Evolutionary conservation across 352 stramenopile genomes (phyloP), one percentile per base, ranked within the genome.

Genomic region (Phytopythium chamaehyphon): DNA sequence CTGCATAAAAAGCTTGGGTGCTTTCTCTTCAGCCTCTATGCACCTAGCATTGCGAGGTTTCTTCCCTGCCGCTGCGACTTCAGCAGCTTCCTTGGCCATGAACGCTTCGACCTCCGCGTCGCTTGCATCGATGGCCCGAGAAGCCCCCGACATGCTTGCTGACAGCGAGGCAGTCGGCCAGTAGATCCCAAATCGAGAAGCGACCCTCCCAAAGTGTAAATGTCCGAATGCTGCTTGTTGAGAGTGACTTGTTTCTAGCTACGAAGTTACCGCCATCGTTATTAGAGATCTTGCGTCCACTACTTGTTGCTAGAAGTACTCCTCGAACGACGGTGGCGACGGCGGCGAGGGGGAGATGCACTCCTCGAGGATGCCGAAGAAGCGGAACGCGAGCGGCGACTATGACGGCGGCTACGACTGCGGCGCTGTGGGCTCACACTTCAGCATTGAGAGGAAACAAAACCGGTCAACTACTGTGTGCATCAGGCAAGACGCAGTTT

Each of bases 1-100:
- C 66, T 92, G 66, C 75, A 92, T 86, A 45, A 92, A 92, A 33
- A 92, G 57, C 45, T 76, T 79, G 5, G 76, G 49, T 6, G 57
- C 48, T 2, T 86, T 62, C 2, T 82, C 71, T 9, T 81, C 62
- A 19, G 55, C 33, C 3, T 40, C 19, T 26, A 55, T 59, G 12
- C 38, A 39, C 16, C 47, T 56, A 7, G 2, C 12, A 11, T n/a
- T n/a, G n/a, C 50, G 39, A 18, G 64, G 70, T 26, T 59, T 50
- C 53, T 76, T 75, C 42, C 63, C 62, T 19, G 51, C 58, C 11
- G 51, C 64, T 31, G 74, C 69, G 28, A 9, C 28, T 33, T 33
- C 28, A 15, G 65, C 52, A 9, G 57, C 59, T 56, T 86, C 73
- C 38, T 75, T 74, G n/a, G 56, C 61, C 10, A 88, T 46, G 53